Base-by-base conservation (phyloP, 306 rosid species). In the Dalbergia oliveri region DNA sequence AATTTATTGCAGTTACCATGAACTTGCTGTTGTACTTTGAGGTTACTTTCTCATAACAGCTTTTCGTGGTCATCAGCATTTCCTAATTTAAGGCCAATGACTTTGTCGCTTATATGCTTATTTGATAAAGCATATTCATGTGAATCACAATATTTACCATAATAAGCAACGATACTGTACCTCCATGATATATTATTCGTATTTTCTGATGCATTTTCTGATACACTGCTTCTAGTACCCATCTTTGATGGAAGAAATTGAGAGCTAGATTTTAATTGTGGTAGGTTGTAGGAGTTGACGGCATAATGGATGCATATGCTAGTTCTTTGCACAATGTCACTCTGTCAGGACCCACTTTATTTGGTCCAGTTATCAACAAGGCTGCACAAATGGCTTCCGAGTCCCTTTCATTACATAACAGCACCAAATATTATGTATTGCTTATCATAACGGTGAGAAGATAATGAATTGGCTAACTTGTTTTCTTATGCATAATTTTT, bases 221-320 rank as follows among this genome's bases (percentile, higher is more conserved):
- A 9, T 10, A 47, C 53, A 47, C 14, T 37, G 39, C 10, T 51
- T 18, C 70, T 37, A 11, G 10, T 15, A 34, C 34, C 14, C 47
- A 26, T 44, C 51, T 45, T 19, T 47, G 9, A 4, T 4, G 58
- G 18, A 21, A 64, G 47, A n/a, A 11, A 54, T 57, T 7, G 44
- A 47, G 18, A 31, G 35, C 8, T 45, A 15, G 19, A 49, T 71
- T 62, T 62, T 13, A 43, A 9, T 6, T 41, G 23, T 69, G 73
- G 50, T 37, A 94, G 98, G 97, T 92, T 60, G 91, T 72, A 68
- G 98, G 97, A 80, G 89, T 94, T 67, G 88, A 88, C 77, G 98
- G 97, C 75, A 91, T 94, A 81, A 92, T 92, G 97, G 50, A 80
- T 53, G 94, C 97, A 68, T 94, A 94, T 80, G 67, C 87, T 34